phyloP scores from a whole-genome alignment of 1,284 basidiomycete species.

The Spongispora temasekensis region DNA sequence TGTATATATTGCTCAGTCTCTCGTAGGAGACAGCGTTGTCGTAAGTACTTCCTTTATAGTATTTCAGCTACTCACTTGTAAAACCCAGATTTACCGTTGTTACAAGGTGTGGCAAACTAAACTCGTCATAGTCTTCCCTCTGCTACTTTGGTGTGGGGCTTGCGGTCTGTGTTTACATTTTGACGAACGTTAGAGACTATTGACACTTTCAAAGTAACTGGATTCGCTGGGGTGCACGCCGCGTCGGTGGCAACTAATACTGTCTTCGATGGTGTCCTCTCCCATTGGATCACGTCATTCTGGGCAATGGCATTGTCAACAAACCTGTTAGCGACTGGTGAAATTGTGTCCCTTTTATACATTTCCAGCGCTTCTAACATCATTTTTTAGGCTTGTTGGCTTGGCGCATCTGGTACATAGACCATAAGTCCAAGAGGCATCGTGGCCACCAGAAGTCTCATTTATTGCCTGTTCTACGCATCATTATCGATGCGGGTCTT shows the following conservation, averaged over 20 bases:
- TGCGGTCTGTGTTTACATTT: neutral
- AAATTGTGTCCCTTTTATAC: neutral
- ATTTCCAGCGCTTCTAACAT: neutral
- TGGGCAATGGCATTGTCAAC: constrained; percentile 1
- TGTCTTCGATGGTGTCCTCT: neutral
- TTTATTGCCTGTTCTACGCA: neutral
- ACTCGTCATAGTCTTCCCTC: neutral
- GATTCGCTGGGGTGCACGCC: neutral
- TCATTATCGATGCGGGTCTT: constrained; percentile 1
- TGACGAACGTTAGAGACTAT: neutral
- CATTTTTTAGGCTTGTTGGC: neutral
- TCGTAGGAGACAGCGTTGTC: neutral
- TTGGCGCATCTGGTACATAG: neutral
- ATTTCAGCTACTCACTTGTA: neutral
- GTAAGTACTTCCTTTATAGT: neutral
- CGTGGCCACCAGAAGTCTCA: neutral
- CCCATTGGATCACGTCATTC: constrained; percentile 1
- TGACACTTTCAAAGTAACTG: neutral
- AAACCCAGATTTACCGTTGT: neutral
- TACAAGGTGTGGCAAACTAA: neutral
- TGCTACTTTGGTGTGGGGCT: neutral
- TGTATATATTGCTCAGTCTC: neutral
- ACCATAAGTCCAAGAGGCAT: neutral
- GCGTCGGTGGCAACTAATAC: neutral
- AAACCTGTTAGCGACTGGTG: constrained; percentile 2